phyloP scores from a whole-genome alignment of 441 rosid genomes.

The Geranium incanum region DNA sequence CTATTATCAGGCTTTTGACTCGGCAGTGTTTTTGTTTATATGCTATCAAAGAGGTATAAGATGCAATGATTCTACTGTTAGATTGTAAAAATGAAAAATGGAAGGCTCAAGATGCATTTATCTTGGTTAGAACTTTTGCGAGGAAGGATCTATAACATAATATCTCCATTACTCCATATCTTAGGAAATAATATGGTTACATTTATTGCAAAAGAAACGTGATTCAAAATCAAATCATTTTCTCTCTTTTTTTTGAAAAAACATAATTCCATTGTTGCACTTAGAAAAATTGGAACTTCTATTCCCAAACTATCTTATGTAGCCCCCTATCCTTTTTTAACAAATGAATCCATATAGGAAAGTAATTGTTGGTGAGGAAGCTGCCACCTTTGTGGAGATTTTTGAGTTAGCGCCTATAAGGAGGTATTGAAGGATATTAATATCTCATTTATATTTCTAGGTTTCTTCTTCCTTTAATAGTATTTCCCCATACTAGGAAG shows the following conservation, averaged over 20 bases:
- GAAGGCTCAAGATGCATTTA: conserved; percentile 9
- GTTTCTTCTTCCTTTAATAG: conserved; percentile 12
- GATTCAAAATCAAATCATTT: conserved; percentile 3
- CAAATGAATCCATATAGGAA: conserved; percentile 30
- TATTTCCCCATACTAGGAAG: conserved; percentile 5
- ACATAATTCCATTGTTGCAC: conserved; percentile 19
- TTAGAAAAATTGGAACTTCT: conserved; percentile 20
- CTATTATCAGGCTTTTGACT: background rate
- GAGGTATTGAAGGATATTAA: conserved; percentile 30
- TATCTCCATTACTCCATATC: background rate
- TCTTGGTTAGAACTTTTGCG: conserved; percentile 8
- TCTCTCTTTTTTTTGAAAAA: conserved; percentile 1
- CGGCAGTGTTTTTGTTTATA: background rate
- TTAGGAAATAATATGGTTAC: conserved; percentile 7
- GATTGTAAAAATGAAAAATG: conserved; percentile 4
- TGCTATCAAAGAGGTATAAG: background rate
- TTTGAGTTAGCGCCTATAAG: conserved; percentile 37
- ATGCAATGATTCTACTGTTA: conserved; percentile 8
- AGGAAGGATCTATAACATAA: conserved; percentile 7
- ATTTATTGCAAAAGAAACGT: conserved; percentile 1
- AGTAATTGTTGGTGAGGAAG: conserved; percentile 29
- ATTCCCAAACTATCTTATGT: conserved; percentile 27
- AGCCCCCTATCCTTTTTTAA: conserved; percentile 32
- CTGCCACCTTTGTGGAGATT: conserved; percentile 31
- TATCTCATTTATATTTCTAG: conserved; percentile 19